A percentile compares a stretch with the other conserved stretches of the same genome.
Conservation (phyloP, 768 basidiomycete species). For the Rubroboletus satanas region DNA sequence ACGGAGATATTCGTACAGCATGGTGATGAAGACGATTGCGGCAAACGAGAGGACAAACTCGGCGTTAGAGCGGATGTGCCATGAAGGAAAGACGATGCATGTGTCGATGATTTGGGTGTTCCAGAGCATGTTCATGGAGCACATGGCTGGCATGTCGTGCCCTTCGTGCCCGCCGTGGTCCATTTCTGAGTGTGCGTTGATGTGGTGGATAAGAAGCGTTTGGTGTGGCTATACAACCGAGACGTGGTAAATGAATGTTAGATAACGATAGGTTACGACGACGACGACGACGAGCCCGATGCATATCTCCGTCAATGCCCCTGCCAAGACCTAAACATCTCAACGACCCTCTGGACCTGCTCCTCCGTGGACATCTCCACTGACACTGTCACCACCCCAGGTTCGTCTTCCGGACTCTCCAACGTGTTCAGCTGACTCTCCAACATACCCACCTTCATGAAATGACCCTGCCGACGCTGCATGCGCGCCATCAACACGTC, state of each 20-base stretch:
- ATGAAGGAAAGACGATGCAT: constrained; percentile 74
- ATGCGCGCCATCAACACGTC: constrained; percentile 61
- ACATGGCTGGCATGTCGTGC: constrained; percentile 49
- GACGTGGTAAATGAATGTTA: background rate
- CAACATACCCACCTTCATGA: constrained; percentile 81
- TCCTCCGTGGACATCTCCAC: constrained; percentile 49
- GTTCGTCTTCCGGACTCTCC: constrained; percentile 66
- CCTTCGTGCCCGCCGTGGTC: constrained; percentile 47
- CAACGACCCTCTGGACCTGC: constrained; percentile 46
- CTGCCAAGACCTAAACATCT: background rate
- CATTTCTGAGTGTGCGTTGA: constrained; percentile 10
- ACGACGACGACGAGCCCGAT: background rate
- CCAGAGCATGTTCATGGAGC: constrained; percentile 85
- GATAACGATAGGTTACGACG: background rate
- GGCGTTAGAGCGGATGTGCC: constrained; percentile 62
- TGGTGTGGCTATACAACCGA: constrained; percentile 1
- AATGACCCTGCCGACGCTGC: constrained; percentile 63
- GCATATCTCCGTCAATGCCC: background rate
- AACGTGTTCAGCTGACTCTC: constrained; percentile 71
- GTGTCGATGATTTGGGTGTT: constrained; percentile 78
- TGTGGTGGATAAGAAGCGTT: background rate
- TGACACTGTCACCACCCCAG: constrained; percentile 62
- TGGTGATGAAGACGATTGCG: constrained; percentile 60
- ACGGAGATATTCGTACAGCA: constrained; percentile 80
- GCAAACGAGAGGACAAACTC: constrained; percentile 63